Percentiles rank a stretch among this genome's conserved stretches.
Conservation (phyloP, 2,329 filamentous ascomycete genomes). For the Hypoxylon sp. region DNA sequence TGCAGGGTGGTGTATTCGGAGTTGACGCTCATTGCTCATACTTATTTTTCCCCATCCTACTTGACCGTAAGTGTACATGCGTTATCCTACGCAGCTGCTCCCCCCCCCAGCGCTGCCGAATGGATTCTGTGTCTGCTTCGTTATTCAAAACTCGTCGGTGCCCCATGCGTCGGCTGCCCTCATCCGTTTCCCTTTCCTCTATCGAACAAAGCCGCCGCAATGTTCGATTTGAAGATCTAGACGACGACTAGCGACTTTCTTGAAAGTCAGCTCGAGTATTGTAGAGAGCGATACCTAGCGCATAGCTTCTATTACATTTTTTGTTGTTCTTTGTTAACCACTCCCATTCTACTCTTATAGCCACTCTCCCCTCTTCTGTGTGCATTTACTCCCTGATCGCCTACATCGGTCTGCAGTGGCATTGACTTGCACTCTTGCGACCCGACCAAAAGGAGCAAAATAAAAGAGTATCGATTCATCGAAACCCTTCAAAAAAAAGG, state of each 20-base stretch:
- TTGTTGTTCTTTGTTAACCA: slow-evolving; percentile 4
- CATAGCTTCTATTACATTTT: slow-evolving; percentile 33
- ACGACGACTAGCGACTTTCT: slow-evolving; percentile 65
- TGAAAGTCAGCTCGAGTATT: slow-evolving; percentile 67
- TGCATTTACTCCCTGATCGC: slow-evolving; percentile 17
- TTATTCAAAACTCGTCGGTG: slow-evolving; percentile 56
- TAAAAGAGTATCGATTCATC: slow-evolving; percentile 25
- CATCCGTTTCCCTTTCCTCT: slow-evolving; percentile 58
- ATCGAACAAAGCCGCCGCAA: slow-evolving; percentile 68
- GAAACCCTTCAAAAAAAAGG: slow-evolving; percentile 19
- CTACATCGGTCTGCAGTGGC: slow-evolving; percentile 59
- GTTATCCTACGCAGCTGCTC: slow-evolving; percentile 16
- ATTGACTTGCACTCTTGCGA: slow-evolving; percentile 68
- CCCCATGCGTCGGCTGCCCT: slow-evolving; percentile 52
- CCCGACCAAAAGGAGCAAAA: slow-evolving; percentile 40
- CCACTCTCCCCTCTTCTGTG: slow-evolving; percentile 32
- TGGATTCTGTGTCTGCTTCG: slow-evolving; percentile 29
- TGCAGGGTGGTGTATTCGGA: slow-evolving; percentile 29
- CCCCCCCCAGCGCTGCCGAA: slow-evolving; percentile 39
- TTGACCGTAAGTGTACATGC: slow-evolving; percentile 24
- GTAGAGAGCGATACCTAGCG: slow-evolving; percentile 44
- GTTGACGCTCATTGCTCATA: slow-evolving; percentile 25
- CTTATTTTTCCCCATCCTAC: slow-evolving; percentile 24
- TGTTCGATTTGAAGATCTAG: slow-evolving; percentile 70
- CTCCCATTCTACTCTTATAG: slow-evolving; percentile 49